Evolutionary conservation across 805 yeast genomes (phyloP), one percentile per base, ranked within the genome.

Genomic region (Lipomyces spencermartinsiae): DNA sequence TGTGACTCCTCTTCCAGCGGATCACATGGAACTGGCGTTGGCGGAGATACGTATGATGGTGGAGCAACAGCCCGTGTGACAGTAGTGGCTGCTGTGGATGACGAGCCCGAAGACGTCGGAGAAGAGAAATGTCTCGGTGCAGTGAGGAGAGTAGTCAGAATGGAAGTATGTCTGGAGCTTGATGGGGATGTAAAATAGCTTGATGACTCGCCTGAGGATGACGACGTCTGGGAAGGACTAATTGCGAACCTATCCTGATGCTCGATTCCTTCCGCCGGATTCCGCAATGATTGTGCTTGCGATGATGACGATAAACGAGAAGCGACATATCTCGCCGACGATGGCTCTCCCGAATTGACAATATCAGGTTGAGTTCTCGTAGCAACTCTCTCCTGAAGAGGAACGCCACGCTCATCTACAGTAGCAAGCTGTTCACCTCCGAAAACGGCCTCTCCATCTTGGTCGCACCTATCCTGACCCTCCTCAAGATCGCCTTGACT

Each of bases 111-210:
- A n/a, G 64, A 56, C 33, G 46, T n/a, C 10, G 37, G 8, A 4
- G 64, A 22, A 8, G 64, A 25, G 25, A 25, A 8, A 6, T 31
- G n/a, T 7, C 19, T 16, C 12, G 65, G 58, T 43, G 65, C 37
- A 10, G 65, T 49, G 43, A 57, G 61, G n/a, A 62, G 58, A 9
- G 51, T 43, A 22, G 46, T 43, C 2, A 62, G 31, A 34, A 62
- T 62, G 53, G 55, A 59, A 39, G 62, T 29, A 19, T 3, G 29
- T 14, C 14, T 35, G 14, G 56, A 39, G n/a, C 33, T 31, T 10
- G 53, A 59, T 43, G 25, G 25, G 16, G 9, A 49, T 37, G 49
- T 19, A 4, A 22, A 33, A 43, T 31, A 22, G 22, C 53, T 37
- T 12, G 62, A 10, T 53, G 56, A 37, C 16, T 19, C 22, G 25